Conservation (phyloP, 805 yeast genomes). For the Ogataea saltuana region DNA sequence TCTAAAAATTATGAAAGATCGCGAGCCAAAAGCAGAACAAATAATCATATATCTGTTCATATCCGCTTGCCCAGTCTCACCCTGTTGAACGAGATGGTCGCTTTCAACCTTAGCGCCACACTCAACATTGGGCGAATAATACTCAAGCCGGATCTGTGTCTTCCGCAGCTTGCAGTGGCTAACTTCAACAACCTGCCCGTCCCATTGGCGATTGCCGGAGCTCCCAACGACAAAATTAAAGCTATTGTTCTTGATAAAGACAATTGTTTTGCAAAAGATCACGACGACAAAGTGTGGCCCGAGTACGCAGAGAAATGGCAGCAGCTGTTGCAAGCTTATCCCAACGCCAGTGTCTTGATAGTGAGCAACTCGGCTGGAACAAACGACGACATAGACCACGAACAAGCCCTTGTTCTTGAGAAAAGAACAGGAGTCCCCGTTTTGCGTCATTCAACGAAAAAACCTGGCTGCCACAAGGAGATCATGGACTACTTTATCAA, state of each 20-base stretch:
- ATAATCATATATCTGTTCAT: too few species aligned
- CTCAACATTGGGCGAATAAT: conserved; percentile 61
- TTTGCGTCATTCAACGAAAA: conserved; percentile 69
- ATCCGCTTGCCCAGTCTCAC: too few species aligned
- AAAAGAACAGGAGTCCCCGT: conserved; percentile 66
- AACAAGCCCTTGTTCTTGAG: conserved; percentile 66
- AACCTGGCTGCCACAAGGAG: conserved; percentile 78
- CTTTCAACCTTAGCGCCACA: conserved; percentile 70
- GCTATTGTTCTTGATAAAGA: conserved; percentile 92
- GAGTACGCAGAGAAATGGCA: conserved; percentile 62
- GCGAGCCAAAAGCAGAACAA: not conserved
- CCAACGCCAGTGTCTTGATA: conserved; percentile 63
- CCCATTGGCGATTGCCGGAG: conserved; percentile 26
- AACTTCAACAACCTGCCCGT: conserved; percentile 34
- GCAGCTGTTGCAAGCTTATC: conserved; percentile 53
- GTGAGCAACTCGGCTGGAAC: conserved; percentile 96
- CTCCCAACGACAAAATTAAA: conserved; percentile 44
- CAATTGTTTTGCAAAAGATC: conserved; percentile 88
- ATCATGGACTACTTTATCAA: conserved; percentile 58
- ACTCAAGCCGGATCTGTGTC: conserved; percentile 63
- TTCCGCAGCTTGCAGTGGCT: conserved; percentile 71
- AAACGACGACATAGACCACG: conserved; percentile 60
- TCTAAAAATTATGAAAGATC: not conserved
- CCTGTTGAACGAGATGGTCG: conserved; percentile 1
- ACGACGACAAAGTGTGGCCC: conserved; percentile 78